Evolutionary conservation across 768 basidiomycete species (phyloP).

Genomic region (Panaeolus papilionaceus): DNA sequence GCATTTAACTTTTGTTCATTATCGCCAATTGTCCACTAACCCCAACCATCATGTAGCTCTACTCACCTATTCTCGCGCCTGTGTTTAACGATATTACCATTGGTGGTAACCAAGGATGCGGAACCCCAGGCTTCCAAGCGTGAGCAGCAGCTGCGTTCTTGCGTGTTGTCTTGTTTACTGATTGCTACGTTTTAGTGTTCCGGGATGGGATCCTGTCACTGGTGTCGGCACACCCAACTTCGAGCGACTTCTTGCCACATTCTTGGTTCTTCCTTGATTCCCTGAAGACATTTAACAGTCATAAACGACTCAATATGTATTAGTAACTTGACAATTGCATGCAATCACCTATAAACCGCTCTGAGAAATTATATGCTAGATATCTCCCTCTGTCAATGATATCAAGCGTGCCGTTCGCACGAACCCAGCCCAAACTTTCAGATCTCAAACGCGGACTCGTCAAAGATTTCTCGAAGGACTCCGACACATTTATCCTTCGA

Average conservation of each 20-base stretch:
- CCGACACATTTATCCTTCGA: too few relatives aligned
- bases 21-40: neutral
- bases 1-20: neutral
- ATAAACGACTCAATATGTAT: too few relatives aligned
- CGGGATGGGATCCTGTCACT: slow-evolving; percentile 51
- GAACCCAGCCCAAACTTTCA: too few relatives aligned
- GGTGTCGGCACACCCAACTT: slow-evolving; percentile 47
- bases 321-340: too few relatives aligned
- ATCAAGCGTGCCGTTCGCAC: too few relatives aligned
- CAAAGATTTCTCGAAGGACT: too few relatives aligned
- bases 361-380: too few relatives aligned
- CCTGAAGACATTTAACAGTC: too few relatives aligned
- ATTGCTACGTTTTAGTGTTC: slow-evolving; percentile 29
- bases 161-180: neutral
- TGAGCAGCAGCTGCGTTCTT: slow-evolving; percentile 24
- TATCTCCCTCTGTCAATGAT: too few relatives aligned
- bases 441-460: too few relatives aligned
- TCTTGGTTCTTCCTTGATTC: slow-evolving; percentile 29
- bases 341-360: too few relatives aligned
- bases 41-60: slow-evolving; percentile 22
- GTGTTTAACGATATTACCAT: slow-evolving; percentile 33
- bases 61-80: slow-evolving; percentile 27
- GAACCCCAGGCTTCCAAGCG: slow-evolving; percentile 41
- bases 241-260: slow-evolving; percentile 25
- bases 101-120: slow-evolving; percentile 32